Evolutionary conservation across 108 stramenopile species (phyloP), one percentile per base, ranked within the genome.

Genomic region (Cyclostephanos invisitatus): DNA sequence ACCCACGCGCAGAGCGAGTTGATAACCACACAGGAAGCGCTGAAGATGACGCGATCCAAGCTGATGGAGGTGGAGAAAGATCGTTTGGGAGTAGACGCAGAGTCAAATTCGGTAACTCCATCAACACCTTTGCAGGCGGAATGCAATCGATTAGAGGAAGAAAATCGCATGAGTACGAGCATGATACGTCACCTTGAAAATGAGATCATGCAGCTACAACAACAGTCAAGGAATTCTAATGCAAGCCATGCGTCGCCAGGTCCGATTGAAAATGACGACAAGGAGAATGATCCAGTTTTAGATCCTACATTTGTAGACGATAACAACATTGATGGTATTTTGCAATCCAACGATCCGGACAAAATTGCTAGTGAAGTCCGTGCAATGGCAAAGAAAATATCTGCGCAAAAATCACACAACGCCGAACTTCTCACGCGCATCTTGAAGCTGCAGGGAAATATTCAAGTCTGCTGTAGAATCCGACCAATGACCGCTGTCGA

Each of bases 401-500:
- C 87, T 37, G 68, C 77, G 54, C 93, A 91, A 51, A 89, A 90
- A 59, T 84, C 89, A 49, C 89, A 93, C 82, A 97, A 97, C 72
- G 89, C 92, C 22, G 86, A 94, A 80, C 76, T 96, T 20, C 83
- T 96, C 29, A 86, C 91, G 55, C 91, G 93, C 50, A 94, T 97
- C 70, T 78, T 95, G 27, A 83, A 80, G 36, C 72, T 95, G 48
- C 92, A 94, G 72, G 96, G 96, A 18, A 97, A 95, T 67, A 95
- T 97, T 54, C 92, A 94, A 70, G 96, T 97, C 6, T 92, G 90
- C 67, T 92, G 91, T 62, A 92, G 94, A 62, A 82, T 94, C 54
- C 87, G 96, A 38, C 96, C 96, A 10, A 87, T 91, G 70, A 79
- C 81, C 4, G 59, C 83, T 49, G 77, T 49, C 20, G 96, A 97